phyloP scores from a whole-genome alignment of 495 filamentous ascomycete species.

The Penicillium subrubescens region DNA sequence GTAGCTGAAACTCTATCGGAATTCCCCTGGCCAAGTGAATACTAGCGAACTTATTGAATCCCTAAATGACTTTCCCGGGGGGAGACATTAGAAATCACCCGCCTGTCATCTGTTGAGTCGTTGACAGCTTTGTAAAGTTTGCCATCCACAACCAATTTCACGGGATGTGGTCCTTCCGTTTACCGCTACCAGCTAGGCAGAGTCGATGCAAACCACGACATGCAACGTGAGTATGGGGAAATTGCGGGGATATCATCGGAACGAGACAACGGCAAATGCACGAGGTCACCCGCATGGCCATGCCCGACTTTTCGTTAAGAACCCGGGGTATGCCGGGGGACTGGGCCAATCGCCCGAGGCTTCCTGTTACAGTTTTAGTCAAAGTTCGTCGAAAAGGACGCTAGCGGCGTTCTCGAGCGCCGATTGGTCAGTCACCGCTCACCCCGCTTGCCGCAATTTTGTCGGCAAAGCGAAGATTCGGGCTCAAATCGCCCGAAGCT shows the following conservation, averaged over 20 bases:
- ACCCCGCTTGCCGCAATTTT: not conserved
- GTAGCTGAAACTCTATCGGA: not conserved
- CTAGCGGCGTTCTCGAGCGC: not conserved
- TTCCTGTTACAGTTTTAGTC: not conserved
- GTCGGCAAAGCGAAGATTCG: slow-evolving; percentile 1
- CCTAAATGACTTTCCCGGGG: not conserved
- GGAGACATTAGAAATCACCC: too few species aligned
- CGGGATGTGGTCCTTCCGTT: not conserved
- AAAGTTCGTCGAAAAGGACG: not conserved
- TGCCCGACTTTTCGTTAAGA: not conserved
- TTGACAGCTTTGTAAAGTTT: not conserved
- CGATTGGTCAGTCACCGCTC: not conserved
- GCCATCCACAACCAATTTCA: not conserved
- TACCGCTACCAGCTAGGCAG: not conserved
- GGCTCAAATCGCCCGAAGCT: slow-evolving; percentile 1
- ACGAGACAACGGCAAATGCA: not conserved
- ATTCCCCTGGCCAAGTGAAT: not conserved
- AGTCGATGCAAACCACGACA: not conserved
- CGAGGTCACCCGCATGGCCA: not conserved
- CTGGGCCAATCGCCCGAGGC: not conserved
- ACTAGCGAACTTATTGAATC: not conserved
- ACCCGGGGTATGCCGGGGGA: not conserved
- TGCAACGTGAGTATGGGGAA: not conserved
- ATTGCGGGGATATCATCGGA: not conserved
- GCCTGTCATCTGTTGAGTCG: not conserved